Evolutionary conservation across 495 filamentous ascomycete genomes (phyloP), one percentile per base, ranked within the genome.

Genomic region (Aspergillus nidulans): DNA sequence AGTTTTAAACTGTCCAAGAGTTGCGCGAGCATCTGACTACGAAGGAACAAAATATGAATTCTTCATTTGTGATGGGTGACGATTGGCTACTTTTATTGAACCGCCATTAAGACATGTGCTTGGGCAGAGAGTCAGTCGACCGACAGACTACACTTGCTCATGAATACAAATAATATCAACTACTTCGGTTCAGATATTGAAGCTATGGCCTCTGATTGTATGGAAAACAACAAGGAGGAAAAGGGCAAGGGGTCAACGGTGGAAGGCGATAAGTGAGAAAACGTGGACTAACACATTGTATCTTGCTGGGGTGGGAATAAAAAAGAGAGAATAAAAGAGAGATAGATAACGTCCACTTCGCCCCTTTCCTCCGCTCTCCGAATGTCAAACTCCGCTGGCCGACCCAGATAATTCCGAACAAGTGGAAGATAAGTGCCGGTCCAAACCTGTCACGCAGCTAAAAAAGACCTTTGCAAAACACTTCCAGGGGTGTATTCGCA

Each of bases 331-430:
- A 69, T 74, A 62, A 69, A 68, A 69, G 69, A 76, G 72, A 74
- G 69, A 76, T 70, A 76, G 71, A 74, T 72, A 69, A 73, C 69
- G 73, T 74, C 73, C 73, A 71, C 69, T 74, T 71, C 64, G 64
- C 67, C 71, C 73, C 68, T 70, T 73, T 74, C 69, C 68, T 69
- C 63, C 66, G 64, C 74, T 70, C 70, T 70, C 74, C 73, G 70
- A 76, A 74, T 72, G 72, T 75, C 73, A 76, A 77, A 77, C 73
- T 77, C 74, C 74, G 68, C 72, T 65, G 70, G 65, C 70, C 69
- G 65, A 69, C 68, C 69, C 68, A 70, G 65, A 68, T 66, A 58
- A 65, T 73, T 61, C 63, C 64, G 69, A 69, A 69, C 58, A 65
- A 63, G 65, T 72, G 66, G 62, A 70, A 71, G 60, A 67, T 59